These are phyloP conservation scores for Trichoderma aggressivum DNA, from an alignment of 2,329 filamentous ascomycete species.

Conservation along the genomic window DNA sequence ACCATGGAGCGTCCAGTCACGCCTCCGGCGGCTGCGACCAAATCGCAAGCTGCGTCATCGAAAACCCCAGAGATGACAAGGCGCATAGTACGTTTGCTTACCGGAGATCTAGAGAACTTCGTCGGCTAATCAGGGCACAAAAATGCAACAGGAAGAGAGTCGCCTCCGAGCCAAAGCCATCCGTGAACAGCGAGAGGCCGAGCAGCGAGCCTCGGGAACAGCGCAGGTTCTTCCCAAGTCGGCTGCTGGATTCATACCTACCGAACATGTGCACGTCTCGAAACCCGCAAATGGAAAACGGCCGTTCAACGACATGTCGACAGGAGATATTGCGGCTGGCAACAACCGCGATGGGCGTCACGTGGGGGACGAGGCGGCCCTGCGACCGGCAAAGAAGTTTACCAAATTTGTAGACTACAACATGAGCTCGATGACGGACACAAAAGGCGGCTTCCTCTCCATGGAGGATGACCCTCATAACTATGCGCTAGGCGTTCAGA, in stretches of 20 bases:
- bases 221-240: slow-evolving; percentile 45
- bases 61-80: slow-evolving; percentile 53
- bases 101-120: background rate
- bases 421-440: slow-evolving; percentile 96
- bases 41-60: slow-evolving; percentile 39
- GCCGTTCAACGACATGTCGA: slow-evolving; percentile 60
- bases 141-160: slow-evolving; percentile 67
- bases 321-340: slow-evolving; percentile 41
- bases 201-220: slow-evolving; percentile 46
- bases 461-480: slow-evolving; percentile 89
- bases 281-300: slow-evolving; percentile 59
- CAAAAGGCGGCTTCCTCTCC: slow-evolving; percentile 92
- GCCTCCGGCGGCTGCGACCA: slow-evolving; percentile 38
- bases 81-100: slow-evolving; percentile 47
- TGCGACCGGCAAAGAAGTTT: slow-evolving; percentile 82
- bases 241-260: slow-evolving; percentile 68
- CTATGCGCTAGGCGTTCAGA: slow-evolving; percentile 58
- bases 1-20: slow-evolving; percentile 48
- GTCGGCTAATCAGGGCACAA: background rate
- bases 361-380: slow-evolving; percentile 45
- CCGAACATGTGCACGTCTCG: slow-evolving; percentile 58
- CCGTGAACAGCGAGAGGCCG: slow-evolving; percentile 68
- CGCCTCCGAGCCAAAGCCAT: slow-evolving; percentile 85
- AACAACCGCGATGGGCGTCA: slow-evolving; percentile 68
- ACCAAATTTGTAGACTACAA: slow-evolving; percentile 96